These are phyloP conservation scores for Eutrema japonicum DNA, from an alignment of 345 rosid genomes.

Conservation along the genomic window DNA sequence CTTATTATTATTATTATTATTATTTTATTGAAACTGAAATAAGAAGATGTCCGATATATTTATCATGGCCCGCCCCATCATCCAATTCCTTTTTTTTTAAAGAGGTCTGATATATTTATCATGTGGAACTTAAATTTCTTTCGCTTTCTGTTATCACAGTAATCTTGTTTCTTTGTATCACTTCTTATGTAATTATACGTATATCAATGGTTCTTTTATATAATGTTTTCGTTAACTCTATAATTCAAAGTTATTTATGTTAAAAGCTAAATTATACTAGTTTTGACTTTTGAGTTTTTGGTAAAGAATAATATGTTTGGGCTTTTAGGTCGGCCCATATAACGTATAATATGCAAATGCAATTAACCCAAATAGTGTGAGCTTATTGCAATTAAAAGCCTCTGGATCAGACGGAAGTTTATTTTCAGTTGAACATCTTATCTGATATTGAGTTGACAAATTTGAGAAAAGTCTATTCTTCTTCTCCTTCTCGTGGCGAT, in stretches of 20 bases:
- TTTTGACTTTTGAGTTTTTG: too few species aligned
- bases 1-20: background rate
- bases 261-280: too few species aligned
- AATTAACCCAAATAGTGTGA: background rate
- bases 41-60: too few species aligned
- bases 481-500: constrained; percentile 33
- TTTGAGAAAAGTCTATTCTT: background rate
- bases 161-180: background rate
- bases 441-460: too few species aligned
- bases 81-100: background rate
- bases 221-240: background rate
- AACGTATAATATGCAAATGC: too few species aligned
- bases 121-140: too few species aligned
- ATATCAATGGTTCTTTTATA: background rate
- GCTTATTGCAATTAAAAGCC: background rate
- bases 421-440: too few species aligned
- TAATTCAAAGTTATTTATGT: too few species aligned
- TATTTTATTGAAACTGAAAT: background rate
- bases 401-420: too few species aligned
- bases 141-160: too few species aligned
- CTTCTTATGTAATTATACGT: background rate
- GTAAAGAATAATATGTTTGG: too few species aligned
- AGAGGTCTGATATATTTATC: background rate
- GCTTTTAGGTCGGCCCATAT: background rate
- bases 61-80: background rate